A percentile compares a stretch with the other conserved stretches of the same genome.
These are phyloP conservation scores for Globisporangium perplexum DNA, from an alignment of 352 stramenopile species.

Conservation along the genomic window DNA sequence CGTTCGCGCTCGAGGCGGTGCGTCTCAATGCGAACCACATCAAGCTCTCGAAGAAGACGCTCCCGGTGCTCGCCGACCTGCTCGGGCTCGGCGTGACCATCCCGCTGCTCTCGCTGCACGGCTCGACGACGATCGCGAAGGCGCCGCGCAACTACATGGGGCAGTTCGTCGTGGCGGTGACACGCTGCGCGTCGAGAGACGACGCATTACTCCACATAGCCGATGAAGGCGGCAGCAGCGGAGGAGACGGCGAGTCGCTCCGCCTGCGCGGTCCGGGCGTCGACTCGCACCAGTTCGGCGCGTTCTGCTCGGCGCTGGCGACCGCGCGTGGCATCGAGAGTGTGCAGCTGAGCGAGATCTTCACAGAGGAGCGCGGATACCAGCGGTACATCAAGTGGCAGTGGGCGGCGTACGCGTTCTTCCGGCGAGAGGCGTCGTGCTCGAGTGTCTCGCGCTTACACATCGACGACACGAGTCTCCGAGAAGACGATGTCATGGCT, in stretches of 20 bases:
- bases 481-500: conserved; percentile 5
- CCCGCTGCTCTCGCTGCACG: conserved; percentile 8
- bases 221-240: neutral
- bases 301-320: conserved; percentile 13
- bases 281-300: conserved; percentile 12
- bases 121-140: conserved; percentile 4
- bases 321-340: conserved; percentile 2
- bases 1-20: conserved; percentile 5
- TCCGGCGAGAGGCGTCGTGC: conserved; percentile 3
- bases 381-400: conserved; percentile 13
- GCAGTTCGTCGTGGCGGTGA: conserved; percentile 10
- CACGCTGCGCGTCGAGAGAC: neutral
- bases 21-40: conserved; percentile 9
- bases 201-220: neutral
- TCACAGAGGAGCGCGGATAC: conserved; percentile 5
- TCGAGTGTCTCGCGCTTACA: conserved; percentile 2
- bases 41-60: conserved; percentile 5
- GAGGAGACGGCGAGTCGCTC: neutral
- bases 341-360: conserved; percentile 9
- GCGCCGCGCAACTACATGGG: conserved; percentile 6
- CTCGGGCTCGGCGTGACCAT: conserved; percentile 4
- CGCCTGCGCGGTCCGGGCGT: conserved; percentile 4
- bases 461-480: conserved; percentile 9
- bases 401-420: conserved; percentile 15
- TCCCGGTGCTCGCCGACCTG: conserved; percentile 6